Percentiles rank a stretch among this genome's conserved stretches.
Conservation (phyloP, 495 filamentous ascomycete species). For the Penicillium maclennaniae region DNA sequence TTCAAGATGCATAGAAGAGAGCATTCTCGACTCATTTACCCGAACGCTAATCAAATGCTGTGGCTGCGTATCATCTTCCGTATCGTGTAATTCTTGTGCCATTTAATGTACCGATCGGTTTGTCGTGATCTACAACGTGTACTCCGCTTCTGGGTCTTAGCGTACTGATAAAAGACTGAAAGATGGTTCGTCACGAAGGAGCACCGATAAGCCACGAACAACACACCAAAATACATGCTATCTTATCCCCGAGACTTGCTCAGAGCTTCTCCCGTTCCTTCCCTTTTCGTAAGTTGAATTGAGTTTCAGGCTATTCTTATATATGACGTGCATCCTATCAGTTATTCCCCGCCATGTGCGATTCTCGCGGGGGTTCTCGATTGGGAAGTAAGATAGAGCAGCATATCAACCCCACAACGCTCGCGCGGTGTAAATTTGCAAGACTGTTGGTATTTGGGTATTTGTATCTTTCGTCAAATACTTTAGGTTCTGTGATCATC, state of each 20-base stretch:
- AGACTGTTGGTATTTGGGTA: neutral
- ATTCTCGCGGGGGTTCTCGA: neutral
- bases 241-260: neutral
- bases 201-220: neutral
- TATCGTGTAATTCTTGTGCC: neutral
- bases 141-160: neutral
- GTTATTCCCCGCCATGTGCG: neutral
- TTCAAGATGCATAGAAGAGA: neutral
- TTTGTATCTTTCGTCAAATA: neutral
- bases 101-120: neutral
- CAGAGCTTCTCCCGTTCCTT: neutral
- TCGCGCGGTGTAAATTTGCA: neutral
- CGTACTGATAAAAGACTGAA: neutral
- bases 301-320: neutral
- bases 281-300: neutral
- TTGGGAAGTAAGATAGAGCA: conserved; percentile 14
- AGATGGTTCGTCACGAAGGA: neutral
- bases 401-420: neutral
- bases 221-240: neutral
- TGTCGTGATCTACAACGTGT: neutral
- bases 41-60: neutral
- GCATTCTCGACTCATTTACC: neutral
- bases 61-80: neutral
- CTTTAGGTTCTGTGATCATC: neutral
- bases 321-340: neutral